Base-by-base conservation (phyloP, 2,329 filamentous ascomycete genomes). In the Phyllosticta citriasiana region DNA sequence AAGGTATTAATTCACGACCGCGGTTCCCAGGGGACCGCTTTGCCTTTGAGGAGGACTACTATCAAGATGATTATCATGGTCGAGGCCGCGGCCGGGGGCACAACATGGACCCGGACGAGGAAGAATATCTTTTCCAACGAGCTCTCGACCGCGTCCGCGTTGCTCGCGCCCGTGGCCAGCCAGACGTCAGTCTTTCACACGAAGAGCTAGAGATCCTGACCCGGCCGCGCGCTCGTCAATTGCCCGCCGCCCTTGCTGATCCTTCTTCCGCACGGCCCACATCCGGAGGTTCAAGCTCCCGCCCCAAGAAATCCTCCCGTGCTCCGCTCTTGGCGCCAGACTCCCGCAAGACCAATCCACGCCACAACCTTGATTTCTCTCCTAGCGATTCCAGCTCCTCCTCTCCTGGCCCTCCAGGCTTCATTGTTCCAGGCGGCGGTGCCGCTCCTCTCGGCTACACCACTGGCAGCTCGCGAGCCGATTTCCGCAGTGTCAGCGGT, bases 121-220 rank as follows among this genome's bases (percentile, higher is more conserved):
- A 96, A 71, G 88, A 93, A 66, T 81, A 82, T 65, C 75, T 96
- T 67, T 84, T 94, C 65, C 87, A 91, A 65, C 84, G 84, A 65
- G 92, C 92, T 51, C 77, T 95, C 73, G 85, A 86, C 67, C 87
- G 90, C 66, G 95, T 97, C 70, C 84, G 86, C 65, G 83, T 85
- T 65, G 91, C 92, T 16, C 86, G 89, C 71, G 84, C 84, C 64
- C 85, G 85, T 69, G 91, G 91, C 65, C 88, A 87, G 73, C 79
- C 82, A 53, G 89, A 95, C 62, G 89, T 97, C 61, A 88, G 87
- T 71, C 81, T 97, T 65, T 91, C 83, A 67, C 83, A 86, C 68
- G 85, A 88, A 59, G 92, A 97, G 73, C 79, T 96, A 67, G 88
- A 87, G 64, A 91, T 91, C 61, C 62, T 61, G 57, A 55, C 59